phyloP scores from a whole-genome alignment of 768 basidiomycete genomes.

The Mrakia blollopis region DNA sequence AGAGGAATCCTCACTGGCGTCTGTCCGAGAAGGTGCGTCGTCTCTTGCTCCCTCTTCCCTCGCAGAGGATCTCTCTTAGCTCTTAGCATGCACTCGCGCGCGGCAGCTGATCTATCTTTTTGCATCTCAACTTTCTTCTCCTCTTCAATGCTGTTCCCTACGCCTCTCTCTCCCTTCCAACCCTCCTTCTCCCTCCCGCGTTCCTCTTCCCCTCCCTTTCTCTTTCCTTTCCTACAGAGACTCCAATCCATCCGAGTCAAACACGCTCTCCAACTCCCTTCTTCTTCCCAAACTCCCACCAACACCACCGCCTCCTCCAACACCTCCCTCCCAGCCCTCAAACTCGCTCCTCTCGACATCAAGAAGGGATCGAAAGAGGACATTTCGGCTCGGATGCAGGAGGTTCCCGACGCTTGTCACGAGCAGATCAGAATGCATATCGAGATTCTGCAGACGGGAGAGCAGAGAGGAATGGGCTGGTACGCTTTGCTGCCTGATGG shows the following conservation, averaged over 20 bases:
- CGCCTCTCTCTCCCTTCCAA: too few relatives aligned
- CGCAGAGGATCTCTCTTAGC: too few relatives aligned
- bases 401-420: not conserved
- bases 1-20: constrained; percentile 3
- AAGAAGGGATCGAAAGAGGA: constrained; percentile 12
- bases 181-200: not conserved
- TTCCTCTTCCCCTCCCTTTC: not conserved
- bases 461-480: constrained; percentile 10
- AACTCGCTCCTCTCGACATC: constrained; percentile 16
- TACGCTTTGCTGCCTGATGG: constrained; percentile 12
- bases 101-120: too few relatives aligned
- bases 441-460: not conserved
- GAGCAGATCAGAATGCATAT: constrained; percentile 19
- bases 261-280: constrained; percentile 14
- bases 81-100: too few relatives aligned
- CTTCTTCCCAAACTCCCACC: not conserved
- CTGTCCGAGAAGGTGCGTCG: constrained; percentile 9
- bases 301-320: constrained; percentile 19
- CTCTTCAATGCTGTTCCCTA: not conserved
- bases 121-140: not conserved
- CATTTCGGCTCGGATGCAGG: constrained; percentile 2
- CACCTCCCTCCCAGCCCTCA: constrained; percentile 18
- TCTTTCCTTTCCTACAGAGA: not conserved
- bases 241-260: constrained; percentile 19
- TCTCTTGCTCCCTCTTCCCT: not conserved